Conservation (phyloP, 2,329 filamentous ascomycete genomes). For the Berkeleyomyces basicola region DNA sequence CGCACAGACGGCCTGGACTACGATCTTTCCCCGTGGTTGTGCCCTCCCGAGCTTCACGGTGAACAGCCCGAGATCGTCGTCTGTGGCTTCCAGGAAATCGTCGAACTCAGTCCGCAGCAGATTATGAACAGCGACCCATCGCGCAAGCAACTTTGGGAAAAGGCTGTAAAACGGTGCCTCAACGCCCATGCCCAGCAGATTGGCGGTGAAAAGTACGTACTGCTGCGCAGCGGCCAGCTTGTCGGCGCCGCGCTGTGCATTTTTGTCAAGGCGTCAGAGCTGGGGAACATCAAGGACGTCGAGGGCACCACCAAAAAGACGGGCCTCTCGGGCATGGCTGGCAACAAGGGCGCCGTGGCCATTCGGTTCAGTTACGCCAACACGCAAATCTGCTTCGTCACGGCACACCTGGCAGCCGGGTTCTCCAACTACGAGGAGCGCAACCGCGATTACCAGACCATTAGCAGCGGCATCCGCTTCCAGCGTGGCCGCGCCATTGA, state of each 20-base stretch:
- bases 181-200: slow-evolving; percentile 51
- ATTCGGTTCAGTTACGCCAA: slow-evolving; percentile 91
- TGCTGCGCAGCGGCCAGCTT: slow-evolving; percentile 80
- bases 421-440: slow-evolving; percentile 95
- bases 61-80: slow-evolving; percentile 71
- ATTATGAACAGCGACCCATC: slow-evolving; percentile 97
- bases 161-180: slow-evolving; percentile 58
- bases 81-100: slow-evolving; percentile 93
- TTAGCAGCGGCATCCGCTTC: slow-evolving; percentile 73
- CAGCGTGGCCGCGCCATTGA: slow-evolving; percentile 82
- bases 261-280: slow-evolving; percentile 64
- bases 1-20: slow-evolving; percentile 59
- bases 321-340: slow-evolving; percentile 90
- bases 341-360: slow-evolving; percentile 93
- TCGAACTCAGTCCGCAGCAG: slow-evolving; percentile 92
- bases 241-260: slow-evolving; percentile 87
- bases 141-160: slow-evolving; percentile 73
- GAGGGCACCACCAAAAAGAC: slow-evolving; percentile 90
- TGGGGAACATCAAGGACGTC: slow-evolving; percentile 83
- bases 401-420: slow-evolving; percentile 86
- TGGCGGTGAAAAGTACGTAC: slow-evolving; percentile 65
- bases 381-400: slow-evolving; percentile 87
- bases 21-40: slow-evolving; percentile 76
- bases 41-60: slow-evolving; percentile 39
- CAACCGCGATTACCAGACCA: slow-evolving; percentile 83